phyloP scores from a whole-genome alignment of 164 flowering plant genomes.

The Magnolia sinica region DNA sequence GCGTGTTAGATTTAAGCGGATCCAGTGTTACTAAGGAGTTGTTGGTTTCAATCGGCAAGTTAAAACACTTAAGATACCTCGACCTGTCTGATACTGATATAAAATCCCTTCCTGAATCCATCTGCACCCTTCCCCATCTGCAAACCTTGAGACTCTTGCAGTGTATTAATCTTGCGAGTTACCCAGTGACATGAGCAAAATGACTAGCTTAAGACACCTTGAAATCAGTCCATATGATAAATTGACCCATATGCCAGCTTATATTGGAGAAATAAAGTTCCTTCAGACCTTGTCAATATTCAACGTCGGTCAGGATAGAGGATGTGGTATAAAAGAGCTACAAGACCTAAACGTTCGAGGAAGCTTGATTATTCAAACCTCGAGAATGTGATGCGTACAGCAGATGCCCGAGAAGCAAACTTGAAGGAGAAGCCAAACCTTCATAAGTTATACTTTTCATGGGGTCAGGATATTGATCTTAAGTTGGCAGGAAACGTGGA shows the following conservation, averaged over 20 bases:
- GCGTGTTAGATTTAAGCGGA: neutral
- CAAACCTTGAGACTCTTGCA: neutral
- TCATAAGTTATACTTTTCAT: neutral
- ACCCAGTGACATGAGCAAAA: neutral
- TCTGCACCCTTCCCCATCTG: neutral
- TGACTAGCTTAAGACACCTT: constrained; percentile 2
- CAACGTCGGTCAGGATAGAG: neutral
- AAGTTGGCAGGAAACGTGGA: neutral
- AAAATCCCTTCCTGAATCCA: too few relatives aligned
- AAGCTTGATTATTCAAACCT: neutral
- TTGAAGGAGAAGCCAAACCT: neutral
- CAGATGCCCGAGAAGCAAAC: neutral
- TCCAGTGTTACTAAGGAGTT: neutral
- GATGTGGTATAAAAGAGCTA: neutral
- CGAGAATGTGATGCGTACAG: neutral
- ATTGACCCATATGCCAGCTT: neutral
- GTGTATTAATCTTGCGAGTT: neutral
- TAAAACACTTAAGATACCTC: constrained; percentile 1
- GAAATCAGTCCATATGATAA: too few relatives aligned
- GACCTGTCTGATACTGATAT: neutral
- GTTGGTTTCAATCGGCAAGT: neutral
- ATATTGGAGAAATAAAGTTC: neutral
- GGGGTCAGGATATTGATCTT: too few relatives aligned
- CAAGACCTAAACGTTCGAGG: neutral
- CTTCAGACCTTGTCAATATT: neutral